phyloP scores from a whole-genome alignment of 2,329 filamentous ascomycete species.

The Trichophyton equinum region DNA sequence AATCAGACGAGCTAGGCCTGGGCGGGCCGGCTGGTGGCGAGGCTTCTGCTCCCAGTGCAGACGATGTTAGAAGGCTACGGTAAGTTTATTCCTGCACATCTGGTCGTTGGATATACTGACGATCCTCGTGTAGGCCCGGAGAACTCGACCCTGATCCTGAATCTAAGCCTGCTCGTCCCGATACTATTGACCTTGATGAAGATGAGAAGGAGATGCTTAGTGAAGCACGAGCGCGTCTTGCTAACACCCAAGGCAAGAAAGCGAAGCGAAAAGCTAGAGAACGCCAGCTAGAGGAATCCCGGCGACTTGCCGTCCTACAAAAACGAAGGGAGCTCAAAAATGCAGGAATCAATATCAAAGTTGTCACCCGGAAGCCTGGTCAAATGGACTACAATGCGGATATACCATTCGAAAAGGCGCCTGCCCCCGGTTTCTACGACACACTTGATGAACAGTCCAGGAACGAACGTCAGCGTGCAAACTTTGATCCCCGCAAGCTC shows the following conservation, averaged over 20 bases:
- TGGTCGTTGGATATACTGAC: constrained; percentile 6
- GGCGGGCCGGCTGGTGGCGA: constrained; percentile 79
- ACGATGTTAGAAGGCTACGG: constrained; percentile 76
- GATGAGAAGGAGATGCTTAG: constrained; percentile 99
- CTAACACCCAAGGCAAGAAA: constrained; percentile 98
- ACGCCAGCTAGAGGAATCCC: constrained; percentile 86
- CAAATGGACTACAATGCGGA: constrained; percentile 99
- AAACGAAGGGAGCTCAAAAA: constrained; percentile 95
- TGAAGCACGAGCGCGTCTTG: constrained; percentile 87
- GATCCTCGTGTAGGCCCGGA: constrained; percentile 46
- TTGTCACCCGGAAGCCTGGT: constrained; percentile 78
- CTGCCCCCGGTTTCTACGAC: constrained; percentile 82
- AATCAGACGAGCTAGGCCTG: constrained; percentile 67
- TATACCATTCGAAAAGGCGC: constrained; percentile 91
- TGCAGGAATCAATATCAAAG: constrained; percentile 95
- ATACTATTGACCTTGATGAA: constrained; percentile 96
- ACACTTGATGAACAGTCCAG: constrained; percentile 65
- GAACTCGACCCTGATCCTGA: constrained; percentile 97
- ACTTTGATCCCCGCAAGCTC: constrained; percentile 86
- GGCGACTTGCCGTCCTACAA: constrained; percentile 76
- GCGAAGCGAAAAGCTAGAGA: constrained; percentile 95
- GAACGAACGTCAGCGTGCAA: constrained; percentile 73
- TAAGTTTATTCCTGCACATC: constrained; percentile 16
- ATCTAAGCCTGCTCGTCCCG: constrained; percentile 85
- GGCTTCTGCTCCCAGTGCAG: constrained; percentile 73